phyloP scores from a whole-genome alignment of 768 basidiomycete genomes.

The Russula sp. region DNA sequence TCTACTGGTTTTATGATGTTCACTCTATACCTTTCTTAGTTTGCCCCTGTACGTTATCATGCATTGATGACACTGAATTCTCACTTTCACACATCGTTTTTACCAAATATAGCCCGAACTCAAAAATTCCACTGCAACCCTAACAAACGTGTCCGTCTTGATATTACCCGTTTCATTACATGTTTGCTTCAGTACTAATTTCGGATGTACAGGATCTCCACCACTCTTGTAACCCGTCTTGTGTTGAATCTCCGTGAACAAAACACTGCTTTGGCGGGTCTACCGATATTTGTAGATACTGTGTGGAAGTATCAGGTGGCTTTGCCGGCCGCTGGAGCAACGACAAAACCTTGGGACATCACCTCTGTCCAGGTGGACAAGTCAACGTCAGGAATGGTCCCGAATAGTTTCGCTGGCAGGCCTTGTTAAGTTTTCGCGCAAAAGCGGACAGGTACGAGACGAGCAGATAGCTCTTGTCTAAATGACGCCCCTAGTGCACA shows the following conservation, averaged over 20 bases:
- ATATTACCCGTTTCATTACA: not conserved
- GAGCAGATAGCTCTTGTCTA: not conserved
- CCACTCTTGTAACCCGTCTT: constrained; percentile 16
- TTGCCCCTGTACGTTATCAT: constrained; percentile 4
- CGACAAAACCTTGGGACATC: not conserved
- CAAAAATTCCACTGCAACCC: not conserved
- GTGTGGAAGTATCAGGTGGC: not conserved
- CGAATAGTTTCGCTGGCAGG: not conserved
- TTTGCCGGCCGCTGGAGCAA: not conserved
- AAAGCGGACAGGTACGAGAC: not conserved
- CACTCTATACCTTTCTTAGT: not conserved
- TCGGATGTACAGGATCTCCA: not conserved
- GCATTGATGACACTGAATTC: too few relatives aligned
- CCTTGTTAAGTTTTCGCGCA: not conserved
- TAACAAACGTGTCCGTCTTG: constrained; percentile 17
- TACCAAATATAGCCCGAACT: not conserved
- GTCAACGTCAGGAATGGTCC: not conserved
- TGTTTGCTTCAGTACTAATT: not conserved
- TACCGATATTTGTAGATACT: not conserved
- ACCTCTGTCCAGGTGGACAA: not conserved
- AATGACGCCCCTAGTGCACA: not conserved
- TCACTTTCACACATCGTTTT: not conserved
- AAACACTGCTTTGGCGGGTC: too few relatives aligned
- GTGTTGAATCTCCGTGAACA: constrained; percentile 18
- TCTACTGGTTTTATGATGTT: not conserved